These are phyloP conservation scores for Coemansia sp. DNA, from an alignment of 192 early-diverging fungal genomes.

Conservation along the genomic window DNA sequence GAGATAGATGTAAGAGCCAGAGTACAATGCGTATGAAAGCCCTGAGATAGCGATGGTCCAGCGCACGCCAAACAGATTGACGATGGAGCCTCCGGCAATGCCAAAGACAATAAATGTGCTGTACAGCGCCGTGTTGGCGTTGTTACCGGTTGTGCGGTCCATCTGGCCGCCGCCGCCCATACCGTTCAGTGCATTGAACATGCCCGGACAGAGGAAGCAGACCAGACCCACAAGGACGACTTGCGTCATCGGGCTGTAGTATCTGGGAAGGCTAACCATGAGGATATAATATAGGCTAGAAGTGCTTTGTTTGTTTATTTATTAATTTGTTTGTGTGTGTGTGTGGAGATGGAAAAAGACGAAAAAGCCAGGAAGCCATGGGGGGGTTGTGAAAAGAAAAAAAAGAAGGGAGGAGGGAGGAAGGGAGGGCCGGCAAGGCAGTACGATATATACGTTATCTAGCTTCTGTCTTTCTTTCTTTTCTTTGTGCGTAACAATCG, in stretches of 20 bases:
- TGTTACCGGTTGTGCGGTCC: slow-evolving; percentile 60
- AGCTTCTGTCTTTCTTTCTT: no score
- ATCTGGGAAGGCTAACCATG: slow-evolving; percentile 15
- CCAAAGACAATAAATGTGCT: slow-evolving; percentile 77
- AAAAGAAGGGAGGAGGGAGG: not conserved
- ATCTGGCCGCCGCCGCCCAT: slow-evolving; percentile 70
- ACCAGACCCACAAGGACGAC: slow-evolving; percentile 70
- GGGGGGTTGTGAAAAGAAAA: not conserved
- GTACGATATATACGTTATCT: no score
- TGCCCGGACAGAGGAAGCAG: slow-evolving; percentile 78
- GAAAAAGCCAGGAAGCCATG: no score
- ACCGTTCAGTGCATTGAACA: slow-evolving; percentile 72
- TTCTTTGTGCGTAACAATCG: no score
- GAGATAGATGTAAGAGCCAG: slow-evolving; percentile 71
- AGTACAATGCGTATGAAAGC: slow-evolving; percentile 72
- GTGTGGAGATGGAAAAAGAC: not conserved
- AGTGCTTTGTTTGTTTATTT: not conserved
- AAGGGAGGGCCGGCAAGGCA: not conserved
- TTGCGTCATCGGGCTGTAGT: slow-evolving; percentile 66
- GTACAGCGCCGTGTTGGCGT: slow-evolving; percentile 78
- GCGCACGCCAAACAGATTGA: slow-evolving; percentile 77
- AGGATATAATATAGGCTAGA: not conserved
- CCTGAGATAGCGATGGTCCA: slow-evolving; percentile 68
- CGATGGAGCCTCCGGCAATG: slow-evolving; percentile 71
- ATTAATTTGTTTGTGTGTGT: not conserved